These are phyloP conservation scores for Teunomyces panamensis DNA, from an alignment of 805 yeast species.

Conservation along the genomic window DNA sequence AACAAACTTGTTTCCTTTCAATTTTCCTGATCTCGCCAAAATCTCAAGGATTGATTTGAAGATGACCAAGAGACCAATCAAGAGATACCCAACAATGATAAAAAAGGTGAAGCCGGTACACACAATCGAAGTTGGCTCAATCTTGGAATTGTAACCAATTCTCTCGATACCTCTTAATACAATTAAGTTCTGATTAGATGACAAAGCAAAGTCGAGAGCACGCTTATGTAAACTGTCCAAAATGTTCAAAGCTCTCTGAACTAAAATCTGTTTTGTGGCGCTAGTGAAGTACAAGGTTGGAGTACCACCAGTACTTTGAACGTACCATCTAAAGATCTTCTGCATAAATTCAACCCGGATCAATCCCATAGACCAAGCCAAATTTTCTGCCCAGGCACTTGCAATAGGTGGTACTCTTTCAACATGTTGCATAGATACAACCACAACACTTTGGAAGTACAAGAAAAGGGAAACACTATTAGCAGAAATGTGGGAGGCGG, in stretches of 20 bases:
- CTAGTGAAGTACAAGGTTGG: conserved; percentile 68
- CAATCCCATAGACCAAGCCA: conserved; percentile 94
- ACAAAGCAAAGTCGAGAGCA: conserved; percentile 33
- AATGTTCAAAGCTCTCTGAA: conserved; percentile 59
- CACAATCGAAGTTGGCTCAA: conserved; percentile 82
- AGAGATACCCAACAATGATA: conserved; percentile 68
- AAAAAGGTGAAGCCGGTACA: conserved; percentile 87
- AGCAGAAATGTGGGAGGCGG: conserved; percentile 87
- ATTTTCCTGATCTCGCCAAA: conserved; percentile 45
- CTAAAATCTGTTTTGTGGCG: conserved; percentile 62
- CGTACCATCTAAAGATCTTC: conserved; percentile 76
- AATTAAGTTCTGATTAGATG: conserved; percentile 53
- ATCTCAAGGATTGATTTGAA: conserved; percentile 52
- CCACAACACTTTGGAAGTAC: conserved; percentile 86
- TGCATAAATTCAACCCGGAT: conserved; percentile 82
- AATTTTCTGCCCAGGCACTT: conserved; percentile 84
- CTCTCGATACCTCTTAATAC: conserved; percentile 86
- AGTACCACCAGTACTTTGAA: conserved; percentile 84
- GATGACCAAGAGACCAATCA: conserved; percentile 58
- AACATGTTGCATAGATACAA: conserved; percentile 81
- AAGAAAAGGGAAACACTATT: conserved; percentile 79
- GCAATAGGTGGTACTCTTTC: conserved; percentile 90
- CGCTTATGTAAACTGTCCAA: conserved; percentile 28
- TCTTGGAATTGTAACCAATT: conserved; percentile 69
- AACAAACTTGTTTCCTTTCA: conserved; percentile 45